Conservation (phyloP, 2,329 filamentous ascomycete genomes). For the Colletotrichum costaricense region DNA sequence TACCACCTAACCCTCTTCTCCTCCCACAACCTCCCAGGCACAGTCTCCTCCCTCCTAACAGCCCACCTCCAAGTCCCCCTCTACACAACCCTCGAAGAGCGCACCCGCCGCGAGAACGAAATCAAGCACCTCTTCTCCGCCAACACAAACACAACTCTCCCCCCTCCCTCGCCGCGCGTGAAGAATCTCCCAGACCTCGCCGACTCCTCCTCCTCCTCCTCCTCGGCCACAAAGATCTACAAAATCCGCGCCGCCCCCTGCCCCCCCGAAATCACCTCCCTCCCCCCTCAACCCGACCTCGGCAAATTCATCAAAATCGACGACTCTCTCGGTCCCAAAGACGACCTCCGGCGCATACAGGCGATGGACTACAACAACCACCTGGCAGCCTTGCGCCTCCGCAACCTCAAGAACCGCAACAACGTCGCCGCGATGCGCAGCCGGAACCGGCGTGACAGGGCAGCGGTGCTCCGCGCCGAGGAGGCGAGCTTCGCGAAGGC, state of each 20-base stretch:
- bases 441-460: conserved; percentile 37
- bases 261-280: conserved; percentile 34
- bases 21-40: neutral
- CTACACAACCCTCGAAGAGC: conserved; percentile 34
- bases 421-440: conserved; percentile 52
- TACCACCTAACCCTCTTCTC: neutral
- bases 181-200: neutral
- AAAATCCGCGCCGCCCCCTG: neutral
- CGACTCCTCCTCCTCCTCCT: no score
- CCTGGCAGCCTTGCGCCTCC: conserved; percentile 40
- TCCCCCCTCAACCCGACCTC: conserved; percentile 42
- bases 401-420: conserved; percentile 49
- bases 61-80: conserved; percentile 39
- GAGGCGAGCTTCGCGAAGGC: conserved; percentile 36
- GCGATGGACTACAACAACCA: conserved; percentile 39
- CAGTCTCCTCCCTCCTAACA: conserved; percentile 34
- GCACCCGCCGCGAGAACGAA: conserved; percentile 34
- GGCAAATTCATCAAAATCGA: conserved; percentile 38
- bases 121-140: conserved; percentile 39
- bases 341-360: conserved; percentile 28
- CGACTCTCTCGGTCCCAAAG: neutral
- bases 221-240: neutral
- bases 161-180: conserved; percentile 39
- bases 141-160: conserved; percentile 42
- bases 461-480: conserved; percentile 41